Base-by-base conservation (phyloP, 208 protist species). In the Crithidia sp. region DNA sequence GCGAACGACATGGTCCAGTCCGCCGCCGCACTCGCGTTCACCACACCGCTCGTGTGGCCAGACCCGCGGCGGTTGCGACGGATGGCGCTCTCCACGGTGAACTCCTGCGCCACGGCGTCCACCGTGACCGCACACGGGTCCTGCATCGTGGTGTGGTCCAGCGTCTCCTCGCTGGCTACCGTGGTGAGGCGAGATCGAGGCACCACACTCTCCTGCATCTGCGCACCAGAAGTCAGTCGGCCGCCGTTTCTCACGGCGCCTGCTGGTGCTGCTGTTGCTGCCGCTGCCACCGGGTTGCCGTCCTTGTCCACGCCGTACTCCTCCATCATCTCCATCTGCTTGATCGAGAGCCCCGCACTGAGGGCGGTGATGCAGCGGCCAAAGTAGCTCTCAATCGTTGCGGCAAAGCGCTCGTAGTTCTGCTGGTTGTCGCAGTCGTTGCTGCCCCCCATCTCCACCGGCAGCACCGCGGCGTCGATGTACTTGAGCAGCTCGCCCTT, bases 261-360 rank as follows among this genome's bases (percentile, higher is more conserved):
- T 10, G 52, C 56, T 12, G 14, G 5, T 7, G n/a, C 39, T 10
- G 52, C 41, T 12, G 53, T 19, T 36, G 14, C 9, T 5, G 74
- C 19, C 14, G 54, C 37, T 7, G 64, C 52, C 4, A 74, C 13
- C 7, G 70, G 68, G 7, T 56, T 44, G 39, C 85, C 85, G 12
- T 87, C 49, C 55, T 76, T 77, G 77, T 87, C 85, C 5, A 90
- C 85, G 17, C 61, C 69, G 57, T 74, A 90, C 50, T 60, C 76
- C 69, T 87, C 80, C 85, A 90, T 90, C 85, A 89, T 83, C 40
- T 90, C 85, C 81, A 87, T 87, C 28, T 87, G 64, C 58, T 90
- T 90, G 55, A 90, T 87, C 7, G 79, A 74, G 8, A 85, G 62
- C 28, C 77, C 80, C 55, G 71, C 16, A 36, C 45, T 37, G 12